Conservation (phyloP, 2,329 filamentous ascomycete genomes). For the Cylindrodendrum hubeiense region DNA sequence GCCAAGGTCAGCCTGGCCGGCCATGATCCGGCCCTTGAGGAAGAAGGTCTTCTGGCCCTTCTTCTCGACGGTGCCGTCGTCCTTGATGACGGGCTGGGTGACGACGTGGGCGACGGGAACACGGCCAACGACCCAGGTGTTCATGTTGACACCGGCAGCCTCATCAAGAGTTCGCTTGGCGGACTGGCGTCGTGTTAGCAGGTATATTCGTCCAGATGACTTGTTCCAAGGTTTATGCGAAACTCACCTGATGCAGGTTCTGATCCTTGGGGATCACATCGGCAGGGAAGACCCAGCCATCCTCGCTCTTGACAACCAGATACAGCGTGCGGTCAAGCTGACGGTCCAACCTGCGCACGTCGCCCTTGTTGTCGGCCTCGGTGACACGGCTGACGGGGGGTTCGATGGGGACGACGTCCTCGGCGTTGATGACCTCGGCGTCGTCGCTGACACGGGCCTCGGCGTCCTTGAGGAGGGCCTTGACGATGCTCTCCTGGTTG, state of each 20-base stretch:
- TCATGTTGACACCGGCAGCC: slow-evolving; percentile 93
- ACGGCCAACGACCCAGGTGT: slow-evolving; percentile 96
- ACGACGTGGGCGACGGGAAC: slow-evolving; percentile 87
- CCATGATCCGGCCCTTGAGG: slow-evolving; percentile 96
- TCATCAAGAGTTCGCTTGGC: slow-evolving; percentile 83
- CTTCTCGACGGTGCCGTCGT: slow-evolving; percentile 56
- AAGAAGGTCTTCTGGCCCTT: slow-evolving; percentile 91
- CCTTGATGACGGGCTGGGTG: slow-evolving; percentile 61
- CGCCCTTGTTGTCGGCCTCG: slow-evolving; percentile 81
- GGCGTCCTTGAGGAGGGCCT: slow-evolving; percentile 81
- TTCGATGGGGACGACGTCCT: slow-evolving; percentile 76
- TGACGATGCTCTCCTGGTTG: slow-evolving; percentile 72
- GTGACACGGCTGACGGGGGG: slow-evolving; percentile 77
- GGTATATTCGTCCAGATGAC: background rate
- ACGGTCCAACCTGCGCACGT: slow-evolving; percentile 83
- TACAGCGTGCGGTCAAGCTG: slow-evolving; percentile 87
- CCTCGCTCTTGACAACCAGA: slow-evolving; percentile 80
- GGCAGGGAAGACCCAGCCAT: slow-evolving; percentile 87
- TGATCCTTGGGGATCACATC: slow-evolving; percentile 77
- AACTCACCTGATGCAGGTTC: slow-evolving; percentile 83
- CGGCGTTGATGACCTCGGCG: slow-evolving; percentile 68
- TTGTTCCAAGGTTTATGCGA: background rate
- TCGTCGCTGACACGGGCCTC: slow-evolving; percentile 72
- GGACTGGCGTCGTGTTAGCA: slow-evolving; percentile 66
- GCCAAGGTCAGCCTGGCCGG: slow-evolving; percentile 87